Evolutionary conservation across 2,329 filamentous ascomycete species (phyloP), one percentile per base, ranked within the genome.

Genomic region (Colletotrichum destructivum): DNA sequence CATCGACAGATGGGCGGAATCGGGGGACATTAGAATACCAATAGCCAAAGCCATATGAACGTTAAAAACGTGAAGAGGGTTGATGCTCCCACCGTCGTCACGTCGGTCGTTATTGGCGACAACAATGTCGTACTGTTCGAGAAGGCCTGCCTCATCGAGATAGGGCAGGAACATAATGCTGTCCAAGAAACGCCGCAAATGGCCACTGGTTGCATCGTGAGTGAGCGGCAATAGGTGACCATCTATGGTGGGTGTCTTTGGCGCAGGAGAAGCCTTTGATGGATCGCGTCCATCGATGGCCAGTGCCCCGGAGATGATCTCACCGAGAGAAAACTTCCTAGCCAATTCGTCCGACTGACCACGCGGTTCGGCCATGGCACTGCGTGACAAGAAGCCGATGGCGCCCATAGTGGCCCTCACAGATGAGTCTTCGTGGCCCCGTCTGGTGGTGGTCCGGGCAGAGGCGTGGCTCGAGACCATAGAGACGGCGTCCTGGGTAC

Each of bases 321-420:
- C 60, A n/a, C 54, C 49, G 7, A 69, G 26, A 6, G 69, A 62
- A 16, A 72, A 68, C 18, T 42, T 57, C 11, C 57, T 40, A 21
- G 64, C 64, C 23, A 63, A 21, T 35, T 59, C 65, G 23, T 69
- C 60, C 7, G 47, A 57, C 15, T 55, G 40, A 26, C 49, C 60
- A 13, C 60, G 56, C 9, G 65, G 65, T 35, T 72, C 69, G 15
- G 69, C 69, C 69, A 72, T 72, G 23, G 69, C 69, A 18, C 55
- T 69, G 47, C 66, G 66, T 4, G 65, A 72, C 26, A 72, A 46
- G 26, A 72, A 72, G 4, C 69, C 69, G 21, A 72, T 69, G 6
- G 69, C 69, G 11, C 69, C 69, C 65, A 72, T 69, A 8, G 69
- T 65, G 9, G 66, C 69, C n/a, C 65, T 55, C 15, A 69, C 69